A percentile compares a stretch with the other conserved stretches of the same genome.
Evolutionary conservation across 2,329 filamentous ascomycete genomes (phyloP).

Genomic region (Fusarium mangiferae): DNA sequence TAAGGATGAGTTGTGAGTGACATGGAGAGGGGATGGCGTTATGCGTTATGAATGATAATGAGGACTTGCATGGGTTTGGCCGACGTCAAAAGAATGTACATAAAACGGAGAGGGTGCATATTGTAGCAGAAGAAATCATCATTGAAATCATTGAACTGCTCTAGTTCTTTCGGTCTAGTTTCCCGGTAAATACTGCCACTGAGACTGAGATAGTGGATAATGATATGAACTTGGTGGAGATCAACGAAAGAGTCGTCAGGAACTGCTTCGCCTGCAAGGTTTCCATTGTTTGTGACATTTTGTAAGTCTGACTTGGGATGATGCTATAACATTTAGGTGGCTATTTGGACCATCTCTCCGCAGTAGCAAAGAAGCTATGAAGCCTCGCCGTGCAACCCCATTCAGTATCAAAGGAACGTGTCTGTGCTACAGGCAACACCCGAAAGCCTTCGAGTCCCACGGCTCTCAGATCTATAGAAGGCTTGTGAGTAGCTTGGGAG

Average conservation of each 20-base stretch:
- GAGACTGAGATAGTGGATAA: background rate
- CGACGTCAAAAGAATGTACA: background rate
- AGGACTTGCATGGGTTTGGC: background rate
- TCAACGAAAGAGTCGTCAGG: background rate
- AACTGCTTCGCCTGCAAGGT: background rate
- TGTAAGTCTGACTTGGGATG: background rate
- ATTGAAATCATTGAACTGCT: background rate
- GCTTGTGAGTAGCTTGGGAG: background rate
- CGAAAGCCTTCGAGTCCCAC: background rate
- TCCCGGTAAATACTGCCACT: background rate
- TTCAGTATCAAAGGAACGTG: background rate
- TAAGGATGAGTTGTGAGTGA: constrained; percentile 51
- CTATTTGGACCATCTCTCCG: background rate
- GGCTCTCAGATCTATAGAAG: background rate
- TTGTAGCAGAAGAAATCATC: background rate
- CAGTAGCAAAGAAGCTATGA: background rate
- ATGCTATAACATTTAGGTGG: too few relatives aligned
- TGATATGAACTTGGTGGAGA: background rate
- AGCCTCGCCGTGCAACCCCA: background rate
- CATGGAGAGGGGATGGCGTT: background rate
- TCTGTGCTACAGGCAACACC: constrained; percentile 7
- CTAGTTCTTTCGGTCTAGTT: background rate
- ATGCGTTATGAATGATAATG: constrained; percentile 19
- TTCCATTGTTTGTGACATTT: background rate
- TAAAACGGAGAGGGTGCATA: background rate